Percentiles rank a stretch among this genome's conserved stretches.
phyloP scores from a whole-genome alignment of 2,329 filamentous ascomycete genomes.

The Dactylellina sp. region DNA sequence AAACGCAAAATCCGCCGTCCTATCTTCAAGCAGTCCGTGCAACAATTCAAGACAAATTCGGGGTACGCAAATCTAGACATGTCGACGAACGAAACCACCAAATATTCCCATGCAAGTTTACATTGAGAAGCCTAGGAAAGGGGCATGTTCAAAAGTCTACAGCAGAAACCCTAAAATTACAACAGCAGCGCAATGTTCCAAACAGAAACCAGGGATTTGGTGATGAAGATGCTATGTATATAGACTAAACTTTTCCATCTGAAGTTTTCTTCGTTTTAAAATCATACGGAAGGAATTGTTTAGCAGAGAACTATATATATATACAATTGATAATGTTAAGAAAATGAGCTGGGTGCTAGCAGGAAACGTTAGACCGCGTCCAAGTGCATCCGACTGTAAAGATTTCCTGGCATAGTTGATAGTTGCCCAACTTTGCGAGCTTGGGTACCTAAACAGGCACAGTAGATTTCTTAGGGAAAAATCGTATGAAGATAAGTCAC shows the following conservation, averaged over 20 bases:
- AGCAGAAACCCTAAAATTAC: neutral
- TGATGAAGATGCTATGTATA: constrained; percentile 12
- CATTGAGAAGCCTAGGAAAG: neutral
- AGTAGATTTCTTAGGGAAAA: too few species aligned
- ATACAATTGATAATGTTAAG: too few species aligned
- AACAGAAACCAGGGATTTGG: constrained; percentile 1
- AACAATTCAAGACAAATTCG: constrained; percentile 35
- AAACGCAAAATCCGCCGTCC: constrained; percentile 11
- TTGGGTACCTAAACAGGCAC: too few species aligned
- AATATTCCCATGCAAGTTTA: neutral
- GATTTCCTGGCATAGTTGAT: too few species aligned
- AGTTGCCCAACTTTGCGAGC: too few species aligned
- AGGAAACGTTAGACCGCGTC: too few species aligned
- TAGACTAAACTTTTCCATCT: constrained; percentile 15
- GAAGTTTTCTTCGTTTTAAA: neutral
- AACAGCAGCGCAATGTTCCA: neutral
- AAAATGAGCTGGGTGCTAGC: too few species aligned
- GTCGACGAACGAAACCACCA: neutral
- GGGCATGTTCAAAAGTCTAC: neutral
- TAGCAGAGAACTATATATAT: too few species aligned
- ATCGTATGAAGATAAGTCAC: too few species aligned
- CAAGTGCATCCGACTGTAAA: too few species aligned
- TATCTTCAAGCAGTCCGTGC: constrained; percentile 40
- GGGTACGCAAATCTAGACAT: neutral
- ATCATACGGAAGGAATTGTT: too few species aligned